Base-by-base conservation (phyloP, 495 filamentous ascomycete genomes). In the Achaetomiella virescens region DNA sequence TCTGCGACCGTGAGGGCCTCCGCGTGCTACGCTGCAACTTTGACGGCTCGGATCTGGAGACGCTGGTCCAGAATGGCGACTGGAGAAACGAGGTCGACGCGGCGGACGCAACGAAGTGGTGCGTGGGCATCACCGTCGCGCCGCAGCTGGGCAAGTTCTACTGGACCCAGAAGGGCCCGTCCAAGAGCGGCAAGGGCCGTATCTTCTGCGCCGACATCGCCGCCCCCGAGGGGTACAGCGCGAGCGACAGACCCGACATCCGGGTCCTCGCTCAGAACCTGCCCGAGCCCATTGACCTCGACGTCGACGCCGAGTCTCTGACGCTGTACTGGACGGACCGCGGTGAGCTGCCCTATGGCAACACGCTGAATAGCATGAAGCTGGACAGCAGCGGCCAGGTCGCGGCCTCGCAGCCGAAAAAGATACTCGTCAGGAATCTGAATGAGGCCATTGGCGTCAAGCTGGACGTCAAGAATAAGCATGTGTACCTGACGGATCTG, bases 211-310 rank as follows among this genome's bases (percentile, higher is more conserved):
- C 75, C 1, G 58, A 55, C 24, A 58, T 69, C 0, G 59, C 61
- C 1, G 58, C 80, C 1, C 68, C 70, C 0, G 5, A 36, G 4
- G 58, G 60, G 0, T 20, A 61, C 18, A 36, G 24, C 8, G 57
- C 60, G 1, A 18, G n/a, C 0, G 61, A 24, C 44, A 53, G 64
- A 0, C 41, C 54, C 0, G 78, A 82, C 57, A 72, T 81, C 37
- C 66, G 75, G 57, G 33, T 67, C 0, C 18, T 82, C 7, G 70
- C 75, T 5, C 61, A 74, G 0, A 48, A 59, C 1, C 58, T 83
- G 12, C 79, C 80, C 0, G 80, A 84, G 55, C 77, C 78, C 1
- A 81, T 84, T 63, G 78, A 84, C 61, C 62, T 82, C 9, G 73
- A 78, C 40, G 41, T 82, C 1, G 77, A 82, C 52, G 54, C 46